A percentile compares a stretch with the other conserved stretches of the same genome.
Conservation (phyloP, 2,329 filamentous ascomycete genomes). For the Mycogone perniciosa region DNA sequence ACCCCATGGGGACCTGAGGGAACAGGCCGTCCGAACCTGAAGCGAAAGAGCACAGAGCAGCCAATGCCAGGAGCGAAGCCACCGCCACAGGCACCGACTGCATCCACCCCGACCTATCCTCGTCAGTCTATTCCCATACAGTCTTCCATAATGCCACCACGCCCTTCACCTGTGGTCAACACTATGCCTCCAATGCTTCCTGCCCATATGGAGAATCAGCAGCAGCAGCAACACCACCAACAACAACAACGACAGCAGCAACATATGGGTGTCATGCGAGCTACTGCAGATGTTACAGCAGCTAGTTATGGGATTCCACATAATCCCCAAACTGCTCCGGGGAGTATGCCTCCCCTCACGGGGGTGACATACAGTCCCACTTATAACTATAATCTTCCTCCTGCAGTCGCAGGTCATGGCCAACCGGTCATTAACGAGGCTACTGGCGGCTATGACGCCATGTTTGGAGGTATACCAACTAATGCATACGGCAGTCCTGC, state of each 20-base stretch:
- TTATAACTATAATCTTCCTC: conserved; percentile 33
- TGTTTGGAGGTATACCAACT: conserved; percentile 52
- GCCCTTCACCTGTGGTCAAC: conserved; percentile 34
- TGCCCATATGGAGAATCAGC: conserved; percentile 28
- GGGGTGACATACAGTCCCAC: conserved; percentile 15
- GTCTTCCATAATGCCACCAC: conserved; percentile 25
- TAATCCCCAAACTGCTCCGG: background rate
- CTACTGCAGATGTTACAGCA: conserved; percentile 1
- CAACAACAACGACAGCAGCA: conserved; percentile 24
- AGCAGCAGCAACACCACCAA: conserved; percentile 20
- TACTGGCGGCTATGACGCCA: conserved; percentile 46
- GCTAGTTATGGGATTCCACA: conserved; percentile 5
- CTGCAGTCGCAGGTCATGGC: conserved; percentile 1
- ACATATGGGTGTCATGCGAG: conserved; percentile 27
- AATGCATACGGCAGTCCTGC: conserved; percentile 48
- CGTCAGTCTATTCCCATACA: conserved; percentile 34
- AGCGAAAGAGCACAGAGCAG: conserved; percentile 42
- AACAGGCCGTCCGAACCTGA: conserved; percentile 35
- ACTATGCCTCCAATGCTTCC: conserved; percentile 33
- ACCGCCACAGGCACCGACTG: conserved; percentile 19
- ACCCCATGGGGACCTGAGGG: conserved; percentile 30
- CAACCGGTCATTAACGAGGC: conserved; percentile 24
- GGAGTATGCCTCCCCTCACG: conserved; percentile 3
- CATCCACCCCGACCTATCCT: conserved; percentile 27
- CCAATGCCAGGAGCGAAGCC: conserved; percentile 28